Conservation (phyloP, 2,329 filamentous ascomycete genomes). For the Hymenoscyphus fructigenus region DNA sequence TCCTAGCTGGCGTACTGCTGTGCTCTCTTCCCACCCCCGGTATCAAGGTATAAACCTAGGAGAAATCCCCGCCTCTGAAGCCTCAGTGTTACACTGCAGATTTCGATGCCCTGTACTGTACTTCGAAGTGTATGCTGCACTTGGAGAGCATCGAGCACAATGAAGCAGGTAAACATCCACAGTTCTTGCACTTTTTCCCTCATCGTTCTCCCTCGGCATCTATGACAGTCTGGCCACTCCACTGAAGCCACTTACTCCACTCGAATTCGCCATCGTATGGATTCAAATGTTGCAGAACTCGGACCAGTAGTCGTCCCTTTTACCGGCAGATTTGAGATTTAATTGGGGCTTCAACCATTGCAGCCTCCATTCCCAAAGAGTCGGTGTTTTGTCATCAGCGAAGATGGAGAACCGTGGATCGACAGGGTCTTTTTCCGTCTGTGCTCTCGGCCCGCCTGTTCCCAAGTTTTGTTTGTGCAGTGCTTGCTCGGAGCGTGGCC, state of each 20-base stretch:
- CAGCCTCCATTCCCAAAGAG: background rate
- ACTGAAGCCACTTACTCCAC: background rate
- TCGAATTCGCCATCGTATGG: background rate
- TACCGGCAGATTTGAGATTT: background rate
- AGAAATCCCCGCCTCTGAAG: constrained; percentile 4
- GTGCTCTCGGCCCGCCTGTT: background rate
- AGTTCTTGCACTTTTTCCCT: no score
- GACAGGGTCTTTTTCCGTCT: background rate
- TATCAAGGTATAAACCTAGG: background rate
- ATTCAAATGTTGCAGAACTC: background rate
- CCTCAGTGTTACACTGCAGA: constrained; percentile 11
- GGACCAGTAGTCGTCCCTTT: background rate
- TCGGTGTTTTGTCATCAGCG: background rate
- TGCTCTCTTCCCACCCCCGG: background rate
- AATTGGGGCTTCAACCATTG: background rate
- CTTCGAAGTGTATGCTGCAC: background rate
- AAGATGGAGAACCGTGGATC: constrained; percentile 3
- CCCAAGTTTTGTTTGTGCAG: background rate
- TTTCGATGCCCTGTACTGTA: background rate
- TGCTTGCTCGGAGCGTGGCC: background rate
- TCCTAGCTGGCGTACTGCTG: background rate
- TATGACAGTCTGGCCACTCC: background rate
- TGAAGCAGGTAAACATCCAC: no score
- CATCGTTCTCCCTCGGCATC: background rate
- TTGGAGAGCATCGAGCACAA: no score